Conservation (phyloP, 192 early-diverging fungal genomes). For the Funneliformis mosseae region DNA sequence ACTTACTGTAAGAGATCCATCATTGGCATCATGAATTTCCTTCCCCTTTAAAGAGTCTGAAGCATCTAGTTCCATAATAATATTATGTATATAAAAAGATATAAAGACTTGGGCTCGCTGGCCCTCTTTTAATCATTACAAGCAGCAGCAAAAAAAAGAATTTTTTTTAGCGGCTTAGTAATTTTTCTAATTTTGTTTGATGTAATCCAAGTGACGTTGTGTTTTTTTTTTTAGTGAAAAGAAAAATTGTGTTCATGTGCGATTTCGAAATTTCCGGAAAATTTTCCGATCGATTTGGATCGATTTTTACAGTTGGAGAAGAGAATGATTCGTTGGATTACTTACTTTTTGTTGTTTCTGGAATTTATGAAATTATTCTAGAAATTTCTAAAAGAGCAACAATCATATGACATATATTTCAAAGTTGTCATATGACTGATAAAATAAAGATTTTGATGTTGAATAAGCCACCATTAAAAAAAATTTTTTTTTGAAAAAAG, state of each 20-base stretch:
- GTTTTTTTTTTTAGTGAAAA: not conserved
- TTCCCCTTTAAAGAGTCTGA: not conserved
- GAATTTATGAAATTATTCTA: too few relatives aligned
- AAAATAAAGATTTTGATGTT: not conserved
- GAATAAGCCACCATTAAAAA: constrained; percentile 1
- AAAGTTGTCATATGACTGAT: not conserved
- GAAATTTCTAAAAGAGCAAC: too few relatives aligned
- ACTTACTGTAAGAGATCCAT: not conserved
- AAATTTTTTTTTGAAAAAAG: not conserved
- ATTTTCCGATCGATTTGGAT: too few relatives aligned
- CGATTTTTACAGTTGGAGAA: too few relatives aligned
- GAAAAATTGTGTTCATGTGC: too few relatives aligned
- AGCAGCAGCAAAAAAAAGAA: not conserved
- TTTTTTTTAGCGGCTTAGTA: not conserved
- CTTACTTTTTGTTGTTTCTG: too few relatives aligned
- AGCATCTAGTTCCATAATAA: not conserved
- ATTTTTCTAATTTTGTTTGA: not conserved
- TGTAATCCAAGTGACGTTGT: not conserved
- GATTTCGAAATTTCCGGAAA: too few relatives aligned
- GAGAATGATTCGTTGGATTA: too few relatives aligned
- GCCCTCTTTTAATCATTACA: not conserved
- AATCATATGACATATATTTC: too few relatives aligned
- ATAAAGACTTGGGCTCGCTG: not conserved
- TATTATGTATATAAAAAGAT: not conserved
- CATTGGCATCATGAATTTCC: not conserved